Conservation (phyloP, 371 early-diverging fungal genomes). For the Actinomortierella wolfii region DNA sequence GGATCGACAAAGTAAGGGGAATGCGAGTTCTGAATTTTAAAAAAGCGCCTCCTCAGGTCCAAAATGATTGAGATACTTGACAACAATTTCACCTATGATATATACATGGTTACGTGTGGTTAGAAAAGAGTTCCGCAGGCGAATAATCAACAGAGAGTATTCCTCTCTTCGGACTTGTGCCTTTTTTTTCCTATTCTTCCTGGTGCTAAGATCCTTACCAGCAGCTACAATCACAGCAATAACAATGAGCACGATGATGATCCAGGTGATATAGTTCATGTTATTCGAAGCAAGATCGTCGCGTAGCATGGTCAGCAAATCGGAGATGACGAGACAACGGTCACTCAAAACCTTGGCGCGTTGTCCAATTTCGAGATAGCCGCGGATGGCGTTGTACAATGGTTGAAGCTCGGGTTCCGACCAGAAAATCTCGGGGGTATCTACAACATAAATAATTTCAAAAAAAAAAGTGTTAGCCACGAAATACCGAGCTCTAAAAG, state of each 20-base stretch:
- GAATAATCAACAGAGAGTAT: background rate
- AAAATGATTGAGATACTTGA: constrained; percentile 43
- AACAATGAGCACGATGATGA: constrained; percentile 67
- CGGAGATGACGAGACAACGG: constrained; percentile 78
- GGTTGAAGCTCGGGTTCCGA: constrained; percentile 83
- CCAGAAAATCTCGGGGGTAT: constrained; percentile 91
- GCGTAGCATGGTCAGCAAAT: constrained; percentile 82
- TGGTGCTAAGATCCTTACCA: no score
- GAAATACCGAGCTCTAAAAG: background rate
- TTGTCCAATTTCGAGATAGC: constrained; percentile 83
- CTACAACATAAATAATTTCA: constrained; percentile 21
- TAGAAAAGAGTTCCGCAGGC: background rate
- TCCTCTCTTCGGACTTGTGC: no score
- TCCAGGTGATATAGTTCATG: constrained; percentile 68
- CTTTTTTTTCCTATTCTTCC: no score
- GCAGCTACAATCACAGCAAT: constrained; percentile 64
- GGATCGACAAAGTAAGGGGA: no score
- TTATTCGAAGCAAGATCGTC: constrained; percentile 72
- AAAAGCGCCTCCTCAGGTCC: constrained; percentile 14
- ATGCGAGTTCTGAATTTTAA: background rate
- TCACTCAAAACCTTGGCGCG: constrained; percentile 86
- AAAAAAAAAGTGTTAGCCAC: no score
- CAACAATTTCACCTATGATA: constrained; percentile 39
- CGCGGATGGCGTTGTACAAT: constrained; percentile 76
- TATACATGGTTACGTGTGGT: background rate